phyloP scores from a whole-genome alignment of 495 filamentous ascomycete species.

The Neurospora sp. region DNA sequence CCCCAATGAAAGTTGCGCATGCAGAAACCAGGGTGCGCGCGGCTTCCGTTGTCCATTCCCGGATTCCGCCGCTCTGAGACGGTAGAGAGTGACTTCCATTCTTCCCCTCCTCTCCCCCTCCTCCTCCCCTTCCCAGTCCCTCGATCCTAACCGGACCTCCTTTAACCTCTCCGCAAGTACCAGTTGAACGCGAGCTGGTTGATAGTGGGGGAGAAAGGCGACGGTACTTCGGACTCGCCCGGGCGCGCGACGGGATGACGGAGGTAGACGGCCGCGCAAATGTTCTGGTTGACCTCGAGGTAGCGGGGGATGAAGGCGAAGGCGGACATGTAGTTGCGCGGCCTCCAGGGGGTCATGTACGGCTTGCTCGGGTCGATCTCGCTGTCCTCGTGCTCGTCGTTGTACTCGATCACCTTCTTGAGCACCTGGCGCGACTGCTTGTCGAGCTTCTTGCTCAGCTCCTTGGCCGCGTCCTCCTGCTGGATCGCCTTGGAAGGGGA shows the following conservation, averaged over 20 bases:
- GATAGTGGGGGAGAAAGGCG: slow-evolving; percentile 57
- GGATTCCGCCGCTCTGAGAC: not conserved
- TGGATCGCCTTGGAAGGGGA: not conserved
- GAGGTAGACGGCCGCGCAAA: slow-evolving; percentile 91
- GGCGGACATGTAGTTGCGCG: slow-evolving; percentile 75
- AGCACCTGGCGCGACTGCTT: slow-evolving; percentile 1
- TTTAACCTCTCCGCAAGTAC: slow-evolving; percentile 80
- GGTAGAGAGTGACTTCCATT: not conserved
- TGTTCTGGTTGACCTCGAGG: slow-evolving; percentile 92
- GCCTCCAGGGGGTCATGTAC: slow-evolving; percentile 84
- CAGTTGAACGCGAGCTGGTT: slow-evolving; percentile 79
- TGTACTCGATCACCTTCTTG: slow-evolving; percentile 19
- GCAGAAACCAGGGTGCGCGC: not conserved
- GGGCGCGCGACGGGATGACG: slow-evolving; percentile 89
- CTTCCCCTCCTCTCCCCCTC: not conserved
- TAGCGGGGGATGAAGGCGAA: slow-evolving; percentile 95
- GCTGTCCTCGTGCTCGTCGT: slow-evolving; percentile 52
- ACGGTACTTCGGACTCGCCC: slow-evolving; percentile 81
- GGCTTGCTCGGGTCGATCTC: slow-evolving; percentile 57
- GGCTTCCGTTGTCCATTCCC: not conserved
- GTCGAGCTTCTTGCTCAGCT: not conserved
- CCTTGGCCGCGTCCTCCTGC: not conserved
- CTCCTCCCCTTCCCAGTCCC: not conserved
- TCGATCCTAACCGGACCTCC: not conserved
- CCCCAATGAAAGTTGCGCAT: not conserved